Base-by-base conservation (phyloP, 768 basidiomycete genomes). In the Neoboletus subvelutipes region DNA sequence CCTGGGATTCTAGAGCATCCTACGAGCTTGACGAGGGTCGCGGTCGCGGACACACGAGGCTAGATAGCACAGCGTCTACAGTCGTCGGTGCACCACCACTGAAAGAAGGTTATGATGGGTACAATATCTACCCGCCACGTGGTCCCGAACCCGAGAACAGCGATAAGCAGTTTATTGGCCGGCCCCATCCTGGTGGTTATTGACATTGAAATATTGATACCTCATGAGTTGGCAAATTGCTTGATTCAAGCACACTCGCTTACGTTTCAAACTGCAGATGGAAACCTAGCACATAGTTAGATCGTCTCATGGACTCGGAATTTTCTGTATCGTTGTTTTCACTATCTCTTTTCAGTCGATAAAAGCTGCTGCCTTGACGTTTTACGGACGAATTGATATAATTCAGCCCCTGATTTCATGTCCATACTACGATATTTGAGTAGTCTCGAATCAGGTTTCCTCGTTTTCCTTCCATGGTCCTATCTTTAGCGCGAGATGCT, bases 1-100 rank as follows among this genome's bases (percentile, higher is more conserved):
- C 85, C n/a, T 92, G 88, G 86, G 83, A 89, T 54, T 75, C 82
- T 28, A 78, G 86, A 53, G 74, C 76, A 45, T 85, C 86, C 31
- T 67, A 71, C 48, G 68, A 78, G 56, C 56, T 66, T n/a, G 66
- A 67, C n/a, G 69, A 68, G 34, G 67, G 64, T 46, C 73, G 70
- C 50, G 71, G 71, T 11, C 80, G 77, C 56, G 70, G 74, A 29
- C 86, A 90, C 61, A 53, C 77, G 49, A 78, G 83, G 57, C 75
- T 82, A 50, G 76, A 77, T 54, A 90, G 88, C 66, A 83, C 83
- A 57, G 78, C 79, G 48, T 80, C 83, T 24, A 85, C 86, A 49
- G 76, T 87, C 40, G 66, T 83, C 55, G 77, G 73, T 42, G 75
- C 79, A 57, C 81, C 82, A 17, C 68, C 76, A 37, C 80, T 80